Base-by-base conservation (phyloP, 768 basidiomycete species). In the Tricholoma furcatifolium region DNA sequence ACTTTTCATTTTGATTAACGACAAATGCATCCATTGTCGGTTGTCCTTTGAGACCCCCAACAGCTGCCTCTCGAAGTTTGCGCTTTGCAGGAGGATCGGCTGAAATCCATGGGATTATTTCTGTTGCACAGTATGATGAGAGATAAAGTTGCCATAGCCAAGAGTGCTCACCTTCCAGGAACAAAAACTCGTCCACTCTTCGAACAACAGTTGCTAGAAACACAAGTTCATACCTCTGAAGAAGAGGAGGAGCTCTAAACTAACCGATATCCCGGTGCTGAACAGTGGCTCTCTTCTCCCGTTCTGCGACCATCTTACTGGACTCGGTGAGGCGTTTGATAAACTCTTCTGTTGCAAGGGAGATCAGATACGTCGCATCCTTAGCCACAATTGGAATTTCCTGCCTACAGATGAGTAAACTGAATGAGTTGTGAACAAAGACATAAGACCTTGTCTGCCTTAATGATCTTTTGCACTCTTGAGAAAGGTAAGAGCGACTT, bases 291-390 rank as follows among this genome's bases (percentile, higher is more conserved):
- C 93, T 73, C 58, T 82, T 86, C 56, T 93, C 91, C 47, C 81
- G 72, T 52, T 80, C 77, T 5, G 93, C 90, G 12, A 83, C 77
- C 47, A 73, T 78, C 57, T 88, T 84, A n/a, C 80, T 82, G 6
- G 89, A 87, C 51, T 87, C 82, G 30, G 81, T 78, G 24, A 95
- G 70, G 45, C 84, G 79, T 65, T 82, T 84, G 47, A 95, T 86
- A 58, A 96, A 95, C 66, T 92, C 87, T 69, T 96, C 93, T 50
- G 93, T 86, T 5, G 92, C 92, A 23, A 92, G 71, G 18, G 89
- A 83, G 42, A 95, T 85, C 56, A 93, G 69, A 59, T 91, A 84
- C 0, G 83, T 79, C 20, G 91, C 91, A 48, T 95, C 93, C 64
- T 76, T 85, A 10, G 85, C 84, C 4, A 91, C 74, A 38, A 84